A percentile compares a stretch with the other conserved stretches of the same genome.
Conservation (phyloP, 805 yeast species). For the Clavispora phyllophila region DNA sequence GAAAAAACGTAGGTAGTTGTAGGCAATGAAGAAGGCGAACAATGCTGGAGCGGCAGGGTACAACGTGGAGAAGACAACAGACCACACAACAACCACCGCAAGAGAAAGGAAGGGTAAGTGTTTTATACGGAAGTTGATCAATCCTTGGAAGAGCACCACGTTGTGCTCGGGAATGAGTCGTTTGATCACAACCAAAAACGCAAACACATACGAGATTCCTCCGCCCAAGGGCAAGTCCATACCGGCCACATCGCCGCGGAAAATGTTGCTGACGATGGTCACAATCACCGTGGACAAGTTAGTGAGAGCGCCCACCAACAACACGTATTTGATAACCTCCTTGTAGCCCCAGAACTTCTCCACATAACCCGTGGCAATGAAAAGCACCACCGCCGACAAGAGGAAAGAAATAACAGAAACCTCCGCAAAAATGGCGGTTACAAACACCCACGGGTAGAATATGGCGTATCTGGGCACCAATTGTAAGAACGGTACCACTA, state of each 20-base stretch:
- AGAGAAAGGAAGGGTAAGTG: constrained; percentile 52
- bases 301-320: constrained; percentile 52
- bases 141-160: constrained; percentile 42
- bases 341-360: constrained; percentile 48
- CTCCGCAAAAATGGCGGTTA: constrained; percentile 63
- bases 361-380: constrained; percentile 40
- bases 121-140: constrained; percentile 49
- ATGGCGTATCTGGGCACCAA: constrained; percentile 56
- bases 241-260: constrained; percentile 28
- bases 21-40: constrained; percentile 60
- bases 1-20: constrained; percentile 75
- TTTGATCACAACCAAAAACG: constrained; percentile 53
- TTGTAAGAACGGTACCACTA: constrained; percentile 55
- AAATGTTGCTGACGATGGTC: constrained; percentile 33
- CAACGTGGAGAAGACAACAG: constrained; percentile 27
- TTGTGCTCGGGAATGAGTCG: constrained; percentile 57
- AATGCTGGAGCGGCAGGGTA: constrained; percentile 54
- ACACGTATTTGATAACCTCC: constrained; percentile 47
- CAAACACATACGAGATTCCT: constrained; percentile 48
- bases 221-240: constrained; percentile 47
- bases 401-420: constrained; percentile 42
- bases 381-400: constrained; percentile 33
- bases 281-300: constrained; percentile 47
- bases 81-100: constrained; percentile 30
- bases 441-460: constrained; percentile 59